phyloP scores from a whole-genome alignment of 352 stramenopile genomes.

The Phytophthora pistaciae region DNA sequence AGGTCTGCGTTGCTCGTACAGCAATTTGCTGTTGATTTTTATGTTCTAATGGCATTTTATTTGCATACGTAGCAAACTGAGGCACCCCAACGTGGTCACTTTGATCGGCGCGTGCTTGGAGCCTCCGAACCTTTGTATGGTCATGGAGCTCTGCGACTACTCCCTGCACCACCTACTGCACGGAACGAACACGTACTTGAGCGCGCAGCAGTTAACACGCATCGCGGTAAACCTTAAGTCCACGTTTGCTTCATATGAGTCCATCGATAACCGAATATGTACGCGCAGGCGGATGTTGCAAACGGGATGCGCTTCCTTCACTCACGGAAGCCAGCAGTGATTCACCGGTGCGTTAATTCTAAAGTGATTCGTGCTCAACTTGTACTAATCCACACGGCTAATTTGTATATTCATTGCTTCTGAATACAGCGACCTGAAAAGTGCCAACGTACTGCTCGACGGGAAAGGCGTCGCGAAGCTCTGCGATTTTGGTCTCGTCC shows the following conservation, averaged over 20 bases:
- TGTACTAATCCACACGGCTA: not conserved
- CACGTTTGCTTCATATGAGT: not conserved
- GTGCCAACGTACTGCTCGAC: constrained; percentile 88
- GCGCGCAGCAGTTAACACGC: constrained; percentile 57
- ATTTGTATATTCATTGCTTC: not conserved
- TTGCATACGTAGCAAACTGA: constrained; percentile 50
- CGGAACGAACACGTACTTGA: constrained; percentile 57
- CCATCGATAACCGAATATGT: not conserved
- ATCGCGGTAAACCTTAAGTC: constrained; percentile 46
- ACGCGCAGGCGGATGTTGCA: constrained; percentile 74
- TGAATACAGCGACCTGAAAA: constrained; percentile 88
- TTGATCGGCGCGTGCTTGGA: constrained; percentile 81
- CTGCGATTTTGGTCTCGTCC: constrained; percentile 93
- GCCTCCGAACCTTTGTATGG: constrained; percentile 82
- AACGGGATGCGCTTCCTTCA: constrained; percentile 92
- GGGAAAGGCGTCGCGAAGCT: constrained; percentile 83
- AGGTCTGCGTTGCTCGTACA: constrained; percentile 39
- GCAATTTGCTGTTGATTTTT: not conserved
- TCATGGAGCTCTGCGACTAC: constrained; percentile 81
- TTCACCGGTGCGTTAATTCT: constrained; percentile 73
- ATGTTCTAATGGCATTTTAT: not conserved
- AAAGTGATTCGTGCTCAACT: not conserved
- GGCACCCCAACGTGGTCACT: constrained; percentile 79
- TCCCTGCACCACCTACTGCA: constrained; percentile 79
- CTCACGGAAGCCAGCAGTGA: constrained; percentile 75